These are phyloP conservation scores for Volvariella surrecta DNA, from an alignment of 1,284 basidiomycete species.

Conservation along the genomic window DNA sequence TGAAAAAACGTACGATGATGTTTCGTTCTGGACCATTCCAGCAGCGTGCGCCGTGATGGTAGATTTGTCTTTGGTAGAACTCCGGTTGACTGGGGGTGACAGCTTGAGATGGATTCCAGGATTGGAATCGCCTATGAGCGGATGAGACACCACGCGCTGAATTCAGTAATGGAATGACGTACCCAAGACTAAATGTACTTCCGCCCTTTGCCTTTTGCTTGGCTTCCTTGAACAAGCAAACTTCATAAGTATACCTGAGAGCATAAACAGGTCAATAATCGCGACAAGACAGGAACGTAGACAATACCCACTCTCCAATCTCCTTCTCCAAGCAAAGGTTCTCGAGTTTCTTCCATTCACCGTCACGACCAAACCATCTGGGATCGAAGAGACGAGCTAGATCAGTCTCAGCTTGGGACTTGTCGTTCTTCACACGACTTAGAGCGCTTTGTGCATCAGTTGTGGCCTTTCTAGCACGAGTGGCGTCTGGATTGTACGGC, in stretches of 20 bases:
- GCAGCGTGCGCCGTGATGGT: constrained; percentile 80
- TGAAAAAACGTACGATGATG: constrained; percentile 45
- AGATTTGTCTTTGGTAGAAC: constrained; percentile 79
- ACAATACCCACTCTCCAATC: constrained; percentile 80
- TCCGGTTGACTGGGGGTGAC: constrained; percentile 52
- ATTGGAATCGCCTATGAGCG: constrained; percentile 55
- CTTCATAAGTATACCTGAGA: constrained; percentile 85
- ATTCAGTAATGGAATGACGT: constrained; percentile 5
- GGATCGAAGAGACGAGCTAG: constrained; percentile 56
- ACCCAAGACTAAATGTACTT: constrained; percentile 81
- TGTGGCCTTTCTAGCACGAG: constrained; percentile 57
- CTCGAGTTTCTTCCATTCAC: constrained; percentile 96
- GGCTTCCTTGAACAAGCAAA: constrained; percentile 89
- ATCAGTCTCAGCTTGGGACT: constrained; percentile 40
- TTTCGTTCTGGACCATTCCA: constrained; percentile 96
- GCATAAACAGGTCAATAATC: neutral
- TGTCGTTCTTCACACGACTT: constrained; percentile 34
- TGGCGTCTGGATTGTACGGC: constrained; percentile 34
- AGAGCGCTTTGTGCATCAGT: constrained; percentile 51
- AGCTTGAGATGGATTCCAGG: constrained; percentile 59
- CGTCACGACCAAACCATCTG: constrained; percentile 69
- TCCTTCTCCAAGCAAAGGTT: constrained; percentile 75
- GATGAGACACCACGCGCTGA: neutral
- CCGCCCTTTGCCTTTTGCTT: constrained; percentile 86
- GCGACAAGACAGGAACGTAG: too few relatives aligned